A percentile compares a stretch with the other conserved stretches of the same genome.
phyloP scores from a whole-genome alignment of 73 alveolate species.

The Blepharisma stoltei region DNA sequence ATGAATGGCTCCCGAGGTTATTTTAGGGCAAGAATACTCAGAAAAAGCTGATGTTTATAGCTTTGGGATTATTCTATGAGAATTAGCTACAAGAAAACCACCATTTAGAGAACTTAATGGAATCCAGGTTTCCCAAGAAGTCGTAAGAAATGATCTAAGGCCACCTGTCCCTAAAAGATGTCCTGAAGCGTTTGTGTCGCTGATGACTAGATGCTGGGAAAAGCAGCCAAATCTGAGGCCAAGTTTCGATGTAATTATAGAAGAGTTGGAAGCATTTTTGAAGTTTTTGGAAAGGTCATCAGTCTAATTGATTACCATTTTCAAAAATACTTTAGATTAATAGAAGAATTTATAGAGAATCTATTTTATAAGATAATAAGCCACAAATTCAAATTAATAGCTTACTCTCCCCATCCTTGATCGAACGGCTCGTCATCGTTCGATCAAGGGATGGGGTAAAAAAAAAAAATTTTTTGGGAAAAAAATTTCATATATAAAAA shows the following conservation, averaged over 20 bases:
- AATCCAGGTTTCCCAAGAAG: conserved; percentile 87
- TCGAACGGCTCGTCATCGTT: too few species aligned
- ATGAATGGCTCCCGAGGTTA: conserved; percentile 99
- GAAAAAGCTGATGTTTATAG: conserved; percentile 98
- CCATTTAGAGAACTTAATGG: conserved; percentile 96
- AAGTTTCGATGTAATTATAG: conserved; percentile 78
- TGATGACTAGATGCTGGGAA: conserved; percentile 95
- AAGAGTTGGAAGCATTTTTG: conserved; percentile 62
- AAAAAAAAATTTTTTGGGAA: too few species aligned
- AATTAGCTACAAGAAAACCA: conserved; percentile 96
- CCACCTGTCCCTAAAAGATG: conserved; percentile 89
- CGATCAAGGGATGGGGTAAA: too few species aligned
- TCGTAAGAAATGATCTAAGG: conserved; percentile 89
- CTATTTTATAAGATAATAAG: too few species aligned
- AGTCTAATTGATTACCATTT: neutral
- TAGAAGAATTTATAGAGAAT: too few species aligned
- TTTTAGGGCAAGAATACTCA: conserved; percentile 88
- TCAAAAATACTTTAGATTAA: too few species aligned
- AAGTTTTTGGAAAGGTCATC: conserved; percentile 10
- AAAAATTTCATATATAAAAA: too few species aligned
- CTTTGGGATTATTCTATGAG: conserved; percentile 98
- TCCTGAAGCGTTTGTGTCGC: conserved; percentile 86
- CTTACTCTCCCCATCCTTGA: too few species aligned
- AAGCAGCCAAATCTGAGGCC: conserved; percentile 93
- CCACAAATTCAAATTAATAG: too few species aligned